Conservation (phyloP, 495 filamentous ascomycete genomes). For the Friedmanniomyces endolithicus region DNA sequence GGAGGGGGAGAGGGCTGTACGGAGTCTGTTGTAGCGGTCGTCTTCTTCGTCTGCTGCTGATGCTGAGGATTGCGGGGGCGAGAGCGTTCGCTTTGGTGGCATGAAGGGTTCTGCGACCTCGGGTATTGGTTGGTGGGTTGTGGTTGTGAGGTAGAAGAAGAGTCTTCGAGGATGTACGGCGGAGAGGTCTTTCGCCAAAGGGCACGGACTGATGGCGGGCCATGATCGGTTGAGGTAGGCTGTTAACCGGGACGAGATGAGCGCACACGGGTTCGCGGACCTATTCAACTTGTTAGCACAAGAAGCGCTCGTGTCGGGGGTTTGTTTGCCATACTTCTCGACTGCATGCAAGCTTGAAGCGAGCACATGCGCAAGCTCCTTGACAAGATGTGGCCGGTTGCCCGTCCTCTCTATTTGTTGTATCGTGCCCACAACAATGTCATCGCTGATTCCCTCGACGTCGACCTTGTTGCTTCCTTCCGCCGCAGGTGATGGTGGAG, state of each 20-base stretch:
- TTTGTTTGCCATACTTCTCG: constrained; percentile 58
- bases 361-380: constrained; percentile 78
- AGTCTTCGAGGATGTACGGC: constrained; percentile 86
- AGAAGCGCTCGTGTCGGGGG: background rate
- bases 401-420: constrained; percentile 82
- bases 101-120: constrained; percentile 37
- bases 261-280: constrained; percentile 87
- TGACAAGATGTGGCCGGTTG: constrained; percentile 86
- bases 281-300: constrained; percentile 35
- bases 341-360: constrained; percentile 66
- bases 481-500: constrained; percentile 66
- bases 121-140: constrained; percentile 69
- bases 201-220: constrained; percentile 70
- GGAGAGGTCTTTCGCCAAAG: constrained; percentile 82
- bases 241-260: constrained; percentile 83
- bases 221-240: constrained; percentile 81
- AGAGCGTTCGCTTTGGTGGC: constrained; percentile 44
- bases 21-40: constrained; percentile 38
- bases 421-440: constrained; percentile 86
- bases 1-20: constrained; percentile 68
- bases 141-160: constrained; percentile 88
- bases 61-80: constrained; percentile 72
- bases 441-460: constrained; percentile 80
- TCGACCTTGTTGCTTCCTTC: constrained; percentile 53
- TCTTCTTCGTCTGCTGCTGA: constrained; percentile 58